Conservation (phyloP, 257 asterid genomes). For the Gynochthodes officinalis region DNA sequence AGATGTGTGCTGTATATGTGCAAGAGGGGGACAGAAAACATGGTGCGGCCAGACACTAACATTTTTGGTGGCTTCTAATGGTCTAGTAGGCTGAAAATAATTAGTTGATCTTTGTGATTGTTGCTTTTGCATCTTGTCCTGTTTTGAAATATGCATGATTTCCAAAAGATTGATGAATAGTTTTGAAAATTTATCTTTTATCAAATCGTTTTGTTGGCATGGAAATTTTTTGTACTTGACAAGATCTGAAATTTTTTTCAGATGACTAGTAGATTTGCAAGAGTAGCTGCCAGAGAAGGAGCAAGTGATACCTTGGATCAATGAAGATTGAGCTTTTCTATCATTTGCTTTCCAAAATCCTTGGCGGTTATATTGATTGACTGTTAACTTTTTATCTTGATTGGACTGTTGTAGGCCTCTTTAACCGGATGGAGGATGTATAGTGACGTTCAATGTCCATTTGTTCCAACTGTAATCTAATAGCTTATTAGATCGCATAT, state of each 20-base stretch:
- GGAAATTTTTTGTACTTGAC: not conserved
- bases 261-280: not conserved
- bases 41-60: not conserved
- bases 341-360: not conserved
- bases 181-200: not conserved
- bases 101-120: too few relatives aligned
- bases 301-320: not conserved
- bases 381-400: not conserved
- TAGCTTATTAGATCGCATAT: too few relatives aligned
- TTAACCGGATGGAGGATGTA: not conserved
- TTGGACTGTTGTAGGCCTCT: constrained; percentile 5
- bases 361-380: not conserved
- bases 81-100: not conserved
- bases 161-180: too few relatives aligned
- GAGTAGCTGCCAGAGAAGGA: not conserved
- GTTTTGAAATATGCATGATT: not conserved
- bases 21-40: not conserved
- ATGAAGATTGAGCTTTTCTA: not conserved
- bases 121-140: not conserved
- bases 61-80: not conserved
- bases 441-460: not conserved
- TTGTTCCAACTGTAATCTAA: not conserved
- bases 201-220: not conserved
- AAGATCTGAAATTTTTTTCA: not conserved
- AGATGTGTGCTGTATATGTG: not conserved